These are phyloP conservation scores for Panellus pusillus DNA, from an alignment of 768 basidiomycete genomes.

Conservation along the genomic window DNA sequence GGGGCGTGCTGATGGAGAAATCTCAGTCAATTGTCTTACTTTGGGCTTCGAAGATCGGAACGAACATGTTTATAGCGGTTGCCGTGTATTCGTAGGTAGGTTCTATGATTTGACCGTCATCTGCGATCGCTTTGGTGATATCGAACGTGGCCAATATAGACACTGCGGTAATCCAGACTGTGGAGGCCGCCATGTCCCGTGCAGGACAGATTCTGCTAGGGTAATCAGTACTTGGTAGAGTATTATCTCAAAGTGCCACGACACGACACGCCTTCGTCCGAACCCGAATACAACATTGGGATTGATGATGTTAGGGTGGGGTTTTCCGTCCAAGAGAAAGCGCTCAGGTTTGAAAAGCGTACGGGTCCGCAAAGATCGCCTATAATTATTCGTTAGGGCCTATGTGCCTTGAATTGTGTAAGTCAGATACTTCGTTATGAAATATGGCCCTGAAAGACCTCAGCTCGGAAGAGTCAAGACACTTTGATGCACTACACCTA, in stretches of 20 bases:
- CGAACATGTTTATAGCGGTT: too few species aligned
- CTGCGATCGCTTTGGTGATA: slow-evolving; percentile 4
- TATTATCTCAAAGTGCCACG: background rate
- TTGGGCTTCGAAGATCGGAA: too few species aligned
- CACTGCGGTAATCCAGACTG: slow-evolving; percentile 8
- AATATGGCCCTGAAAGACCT: slow-evolving; percentile 5
- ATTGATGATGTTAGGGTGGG: background rate
- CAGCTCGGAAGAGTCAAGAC: background rate
- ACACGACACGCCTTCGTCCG: slow-evolving; percentile 17
- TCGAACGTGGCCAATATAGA: slow-evolving; percentile 6
- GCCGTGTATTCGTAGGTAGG: slow-evolving; percentile 22
- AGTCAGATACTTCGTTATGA: slow-evolving; percentile 5
- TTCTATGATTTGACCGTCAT: slow-evolving; percentile 20
- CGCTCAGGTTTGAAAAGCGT: slow-evolving; percentile 32
- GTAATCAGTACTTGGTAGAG: too few species aligned
- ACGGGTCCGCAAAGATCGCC: slow-evolving; percentile 29
- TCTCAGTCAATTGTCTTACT: too few species aligned
- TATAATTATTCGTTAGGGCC: background rate
- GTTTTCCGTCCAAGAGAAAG: slow-evolving; percentile 20
- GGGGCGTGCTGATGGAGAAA: too few species aligned
- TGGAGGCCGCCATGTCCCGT: slow-evolving; percentile 1
- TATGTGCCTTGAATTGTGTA: background rate
- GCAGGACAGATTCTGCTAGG: slow-evolving; percentile 20
- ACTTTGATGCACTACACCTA: background rate
- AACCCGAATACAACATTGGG: slow-evolving; percentile 14